Base-by-base conservation (phyloP, 805 yeast species). In the Nakazawaea peltata region DNA sequence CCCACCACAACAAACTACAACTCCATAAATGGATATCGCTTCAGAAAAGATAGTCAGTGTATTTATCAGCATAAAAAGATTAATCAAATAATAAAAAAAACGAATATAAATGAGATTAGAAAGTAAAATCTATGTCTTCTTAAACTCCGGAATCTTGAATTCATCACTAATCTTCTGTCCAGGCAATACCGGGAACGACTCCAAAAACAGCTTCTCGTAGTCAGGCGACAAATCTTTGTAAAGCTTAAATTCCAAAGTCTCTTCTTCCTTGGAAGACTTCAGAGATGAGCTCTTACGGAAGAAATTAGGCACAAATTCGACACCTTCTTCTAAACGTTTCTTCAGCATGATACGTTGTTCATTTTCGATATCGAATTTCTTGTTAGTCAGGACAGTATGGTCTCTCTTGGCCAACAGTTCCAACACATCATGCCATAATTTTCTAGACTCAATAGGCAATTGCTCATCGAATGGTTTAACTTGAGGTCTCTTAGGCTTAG, bases 301-400 rank as follows among this genome's bases (percentile, higher is more conserved):
- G 29, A 86, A 58, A 50, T 77, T 77, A 16, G 97, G 96, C 45
- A 74, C 76, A 56, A 83, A 87, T 45, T 78, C 87, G 1, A 71
- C 78, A 11, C 90, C 94, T 32, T 79, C 81, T 44, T 81, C 95
- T 14, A 62, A 58, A 46, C 97, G 71, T 48, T 75, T 69, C 54
- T 77, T 81, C 12, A 95, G 86, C 28, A 65, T 59, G 14, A 60
- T 59, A 53, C 98, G 73, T 61, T 92, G 98, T n/a, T 67, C 68
- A 41, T 85, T 82, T 59, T 92, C 98, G 37, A 92, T 85, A 46
- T 74, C 72, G 51, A 66, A 81, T 59, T 92, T 92, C 52, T 87
- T 95, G 21, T 77, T 81, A 0, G 98, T 92, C 1, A 97, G 97
- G 3, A 65, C 61, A 13, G 65, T 69, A 56, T 92, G 98, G 53